Evolutionary conservation across 176 grass and related monocot species (phyloP), one percentile per base, ranked within the genome.

Genomic region (Guadua angustifolia): DNA sequence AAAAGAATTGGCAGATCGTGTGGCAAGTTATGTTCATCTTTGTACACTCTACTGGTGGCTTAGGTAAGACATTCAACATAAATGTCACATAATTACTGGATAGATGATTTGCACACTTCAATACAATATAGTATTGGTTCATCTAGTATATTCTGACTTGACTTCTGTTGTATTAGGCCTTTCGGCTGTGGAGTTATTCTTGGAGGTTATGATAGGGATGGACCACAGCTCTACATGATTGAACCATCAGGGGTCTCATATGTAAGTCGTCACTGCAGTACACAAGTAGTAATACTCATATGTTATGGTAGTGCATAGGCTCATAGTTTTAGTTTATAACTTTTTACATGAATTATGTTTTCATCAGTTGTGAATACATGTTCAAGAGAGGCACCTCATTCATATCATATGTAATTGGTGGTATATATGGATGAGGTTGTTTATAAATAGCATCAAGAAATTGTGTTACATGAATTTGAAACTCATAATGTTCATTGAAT

Each of bases 181-280:
- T 97, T 91, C 64, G 92, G 94, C 53, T 94, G 83, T 57, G 92
- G 89, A 59, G 86, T 97, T 84, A 91, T 97, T 94, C 87, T 97
- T 89, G 92, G 94, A 89, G 90, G 94, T 42, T 97, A 94, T 94
- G 94, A 97, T 83, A 97, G 94, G 79, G 92, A 97, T 80, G 92
- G 92, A 15, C 94, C 92, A 17, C 94, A 94, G 67, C 86, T 97
- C n/a, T 97, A 97, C 83, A 87, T 92, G 86, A 79, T 94, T 21
- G 94, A 94, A 55, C 91, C 90, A 45, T 94, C 87, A 53, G 92
- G 94, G 52, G 51, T 94, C 43, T 94, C 83, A 47, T 94, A 92
- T 69, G 92, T 94, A 70, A 92, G 94, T 83, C 79, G 2, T 51
- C 24, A 69, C 51, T 24, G 17, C 69, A 39, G 60, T 45, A 22